Percentiles rank a stretch among this genome's conserved stretches.
Conservation (phyloP, 2,329 filamentous ascomycete species). For the Penicillium concentricum region DNA sequence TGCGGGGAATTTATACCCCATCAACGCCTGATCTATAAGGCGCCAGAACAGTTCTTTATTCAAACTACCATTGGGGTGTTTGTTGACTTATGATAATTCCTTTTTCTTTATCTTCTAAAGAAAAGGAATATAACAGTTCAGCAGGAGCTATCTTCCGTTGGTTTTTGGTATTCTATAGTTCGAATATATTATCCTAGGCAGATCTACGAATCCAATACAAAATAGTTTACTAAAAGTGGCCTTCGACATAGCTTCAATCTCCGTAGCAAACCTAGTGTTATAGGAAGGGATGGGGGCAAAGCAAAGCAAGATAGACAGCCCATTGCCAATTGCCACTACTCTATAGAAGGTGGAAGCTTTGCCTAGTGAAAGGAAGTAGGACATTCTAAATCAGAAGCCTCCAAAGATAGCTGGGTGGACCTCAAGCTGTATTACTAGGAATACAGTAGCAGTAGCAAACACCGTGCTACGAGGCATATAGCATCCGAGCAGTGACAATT, state of each 20-base stretch:
- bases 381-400: background rate
- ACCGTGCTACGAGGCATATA: no score
- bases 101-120: fast-evolving
- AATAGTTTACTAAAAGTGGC: background rate
- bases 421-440: background rate
- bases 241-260: no score
- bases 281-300: background rate
- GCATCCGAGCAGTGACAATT: background rate
- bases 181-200: background rate
- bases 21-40: background rate
- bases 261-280: no score
- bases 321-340: background rate
- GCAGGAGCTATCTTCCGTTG: no score
- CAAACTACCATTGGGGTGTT: background rate
- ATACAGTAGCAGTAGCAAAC: background rate
- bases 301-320: fast-evolving
- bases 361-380: background rate
- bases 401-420: background rate
- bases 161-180: background rate
- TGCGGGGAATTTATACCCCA: background rate
- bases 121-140: background rate
- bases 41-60: background rate
- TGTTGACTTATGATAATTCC: background rate
- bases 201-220: background rate
- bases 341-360: no score